These are phyloP conservation scores for Backusella australiensis DNA, from an alignment of 192 early-diverging fungal species.

Conservation along the genomic window DNA sequence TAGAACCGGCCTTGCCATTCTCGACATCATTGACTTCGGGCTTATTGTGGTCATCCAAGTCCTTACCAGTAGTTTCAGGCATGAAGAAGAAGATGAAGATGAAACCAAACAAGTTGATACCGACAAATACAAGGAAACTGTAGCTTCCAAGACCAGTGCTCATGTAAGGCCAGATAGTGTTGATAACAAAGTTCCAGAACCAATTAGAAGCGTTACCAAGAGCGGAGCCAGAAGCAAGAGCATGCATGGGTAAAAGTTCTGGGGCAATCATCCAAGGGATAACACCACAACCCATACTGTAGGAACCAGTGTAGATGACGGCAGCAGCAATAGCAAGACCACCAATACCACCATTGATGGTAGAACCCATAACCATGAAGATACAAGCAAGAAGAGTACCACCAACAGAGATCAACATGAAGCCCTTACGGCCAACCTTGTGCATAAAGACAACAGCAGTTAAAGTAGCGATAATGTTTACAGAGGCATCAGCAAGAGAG, in stretches of 20 bases:
- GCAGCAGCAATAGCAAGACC: slow-evolving; percentile 48
- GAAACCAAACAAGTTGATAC: slow-evolving; percentile 61
- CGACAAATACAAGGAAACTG: slow-evolving; percentile 68
- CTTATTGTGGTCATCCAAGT: slow-evolving; percentile 18
- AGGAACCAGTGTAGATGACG: slow-evolving; percentile 73
- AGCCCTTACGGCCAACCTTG: slow-evolving; percentile 61
- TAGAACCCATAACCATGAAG: slow-evolving; percentile 59
- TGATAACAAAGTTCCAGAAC: slow-evolving; percentile 48
- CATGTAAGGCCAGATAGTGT: slow-evolving; percentile 39
- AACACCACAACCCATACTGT: slow-evolving; percentile 76
- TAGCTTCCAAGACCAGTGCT: slow-evolving; percentile 29
- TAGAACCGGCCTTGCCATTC: not conserved
- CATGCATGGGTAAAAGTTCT: slow-evolving; percentile 78
- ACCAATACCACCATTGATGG: slow-evolving; percentile 38
- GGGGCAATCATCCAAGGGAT: slow-evolving; percentile 83
- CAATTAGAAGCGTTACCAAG: slow-evolving; percentile 78
- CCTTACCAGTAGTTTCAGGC: slow-evolving; percentile 68
- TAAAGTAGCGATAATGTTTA: slow-evolving; percentile 62
- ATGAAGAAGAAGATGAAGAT: slow-evolving; percentile 67
- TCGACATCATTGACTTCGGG: not conserved
- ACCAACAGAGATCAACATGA: slow-evolving; percentile 60
- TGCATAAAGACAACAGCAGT: slow-evolving; percentile 62
- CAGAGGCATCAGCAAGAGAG: slow-evolving; percentile 55
- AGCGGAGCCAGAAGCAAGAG: slow-evolving; percentile 67
- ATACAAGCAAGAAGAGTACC: slow-evolving; percentile 65